phyloP scores from a whole-genome alignment of 257 asterid species.

The Jacaranda mimosifolia region DNA sequence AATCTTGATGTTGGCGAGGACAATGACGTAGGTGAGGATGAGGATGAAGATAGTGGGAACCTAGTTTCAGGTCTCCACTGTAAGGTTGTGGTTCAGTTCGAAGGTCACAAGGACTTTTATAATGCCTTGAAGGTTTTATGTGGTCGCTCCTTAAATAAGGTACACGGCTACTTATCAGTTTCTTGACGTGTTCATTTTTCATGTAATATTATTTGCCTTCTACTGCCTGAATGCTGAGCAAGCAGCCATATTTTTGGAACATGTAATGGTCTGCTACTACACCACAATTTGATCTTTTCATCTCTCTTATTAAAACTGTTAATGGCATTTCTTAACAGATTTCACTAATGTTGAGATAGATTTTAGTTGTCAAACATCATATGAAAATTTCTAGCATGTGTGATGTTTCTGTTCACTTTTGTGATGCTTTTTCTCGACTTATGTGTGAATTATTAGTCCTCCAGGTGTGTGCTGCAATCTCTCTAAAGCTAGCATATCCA shows the following conservation, averaged over 20 bases:
- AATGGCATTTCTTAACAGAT: not conserved
- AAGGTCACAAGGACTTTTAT: conserved; percentile 69
- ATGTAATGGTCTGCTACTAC: not conserved
- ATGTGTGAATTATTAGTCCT: not conserved
- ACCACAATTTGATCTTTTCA: not conserved
- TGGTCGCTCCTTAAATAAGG: conserved; percentile 92
- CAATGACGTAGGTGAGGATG: conserved; percentile 64
- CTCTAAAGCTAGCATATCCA: not conserved
- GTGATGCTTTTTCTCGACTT: not conserved
- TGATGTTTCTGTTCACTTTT: not conserved
- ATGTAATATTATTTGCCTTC: conserved; percentile 8
- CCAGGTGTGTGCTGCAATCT: not conserved
- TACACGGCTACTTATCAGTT: conserved; percentile 31
- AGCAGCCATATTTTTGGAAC: conserved; percentile 4
- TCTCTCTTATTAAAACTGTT: not conserved
- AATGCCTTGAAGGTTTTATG: conserved; percentile 81
- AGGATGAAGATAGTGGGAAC: conserved; percentile 63
- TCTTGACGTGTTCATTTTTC: conserved; percentile 1
- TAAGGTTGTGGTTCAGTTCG: conserved; percentile 84
- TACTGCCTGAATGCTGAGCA: not conserved
- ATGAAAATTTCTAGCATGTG: not conserved
- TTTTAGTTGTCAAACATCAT: not conserved
- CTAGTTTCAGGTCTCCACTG: conserved; percentile 90
- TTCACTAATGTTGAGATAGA: conserved; percentile 1
- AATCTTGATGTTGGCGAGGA: conserved; percentile 95